Conservation (phyloP, 2,329 filamentous ascomycete species). For the Venturia aucupariae region DNA sequence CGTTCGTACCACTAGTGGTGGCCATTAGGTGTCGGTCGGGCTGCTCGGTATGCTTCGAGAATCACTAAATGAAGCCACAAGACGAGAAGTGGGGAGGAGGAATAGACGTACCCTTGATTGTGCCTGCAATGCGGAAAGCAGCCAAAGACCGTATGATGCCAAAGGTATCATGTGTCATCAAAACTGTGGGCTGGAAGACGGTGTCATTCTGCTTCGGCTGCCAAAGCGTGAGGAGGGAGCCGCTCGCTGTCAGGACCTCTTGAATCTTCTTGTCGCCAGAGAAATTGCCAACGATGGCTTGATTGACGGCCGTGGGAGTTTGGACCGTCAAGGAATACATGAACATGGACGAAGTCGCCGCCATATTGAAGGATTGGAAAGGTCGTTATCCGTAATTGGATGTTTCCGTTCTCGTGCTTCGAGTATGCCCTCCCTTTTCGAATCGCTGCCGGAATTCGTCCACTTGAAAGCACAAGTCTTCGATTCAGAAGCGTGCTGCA, state of each 20-base stretch:
- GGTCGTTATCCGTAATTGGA: background rate
- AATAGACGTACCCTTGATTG: constrained; percentile 76
- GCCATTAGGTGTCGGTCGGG: constrained; percentile 19
- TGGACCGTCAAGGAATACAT: constrained; percentile 96
- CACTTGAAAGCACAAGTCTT: background rate
- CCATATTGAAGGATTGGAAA: constrained; percentile 53
- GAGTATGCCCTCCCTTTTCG: background rate
- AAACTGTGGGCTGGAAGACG: constrained; percentile 60
- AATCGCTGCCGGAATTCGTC: background rate
- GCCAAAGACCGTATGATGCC: constrained; percentile 87
- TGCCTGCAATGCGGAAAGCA: constrained; percentile 84
- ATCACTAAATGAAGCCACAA: constrained; percentile 39
- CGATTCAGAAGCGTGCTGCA: background rate
- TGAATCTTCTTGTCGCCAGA: constrained; percentile 84
- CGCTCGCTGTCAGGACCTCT: constrained; percentile 89
- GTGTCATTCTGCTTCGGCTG: constrained; percentile 78
- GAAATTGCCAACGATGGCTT: constrained; percentile 91
- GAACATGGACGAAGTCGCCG: constrained; percentile 97
- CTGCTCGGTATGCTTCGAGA: constrained; percentile 27
- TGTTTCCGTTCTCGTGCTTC: background rate
- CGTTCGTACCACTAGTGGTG: constrained; percentile 3
- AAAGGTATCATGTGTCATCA: constrained; percentile 90
- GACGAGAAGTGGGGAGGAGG: constrained; percentile 16
- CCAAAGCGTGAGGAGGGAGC: constrained; percentile 79
- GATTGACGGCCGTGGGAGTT: constrained; percentile 77